Evolutionary conservation across 495 filamentous ascomycete genomes (phyloP).

Genomic region (Neurospora sp.): DNA sequence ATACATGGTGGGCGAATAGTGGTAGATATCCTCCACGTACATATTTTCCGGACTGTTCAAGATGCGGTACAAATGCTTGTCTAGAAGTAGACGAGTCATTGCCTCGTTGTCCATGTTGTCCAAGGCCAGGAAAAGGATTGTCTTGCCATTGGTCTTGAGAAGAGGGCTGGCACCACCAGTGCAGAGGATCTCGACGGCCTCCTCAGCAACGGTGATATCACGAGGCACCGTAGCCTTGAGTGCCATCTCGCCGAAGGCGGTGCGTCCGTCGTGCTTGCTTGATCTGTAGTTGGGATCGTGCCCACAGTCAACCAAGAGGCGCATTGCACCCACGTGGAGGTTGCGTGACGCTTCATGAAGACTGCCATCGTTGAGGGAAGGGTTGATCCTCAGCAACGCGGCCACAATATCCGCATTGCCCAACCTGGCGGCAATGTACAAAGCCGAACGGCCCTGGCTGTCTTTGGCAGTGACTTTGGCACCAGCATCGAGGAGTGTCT

Average conservation of each 20-base stretch:
- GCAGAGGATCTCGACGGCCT: constrained; percentile 26
- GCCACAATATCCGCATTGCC: constrained; percentile 14
- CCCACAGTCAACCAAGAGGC: constrained; percentile 27
- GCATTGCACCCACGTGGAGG: constrained; percentile 27
- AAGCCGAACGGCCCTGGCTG: constrained; percentile 26
- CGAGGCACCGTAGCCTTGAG: constrained; percentile 21
- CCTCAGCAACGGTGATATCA: constrained; percentile 21
- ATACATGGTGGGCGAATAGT: constrained; percentile 36
- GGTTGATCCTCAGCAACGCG: constrained; percentile 10
- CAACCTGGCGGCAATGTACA: constrained; percentile 26
- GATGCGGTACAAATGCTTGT: constrained; percentile 23
- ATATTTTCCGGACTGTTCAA: constrained; percentile 34
- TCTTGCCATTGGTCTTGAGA: constrained; percentile 27
- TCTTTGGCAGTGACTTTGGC: constrained; percentile 30
- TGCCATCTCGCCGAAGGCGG: constrained; percentile 33
- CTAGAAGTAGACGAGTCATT: constrained; percentile 25
- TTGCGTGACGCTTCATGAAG: constrained; percentile 33
- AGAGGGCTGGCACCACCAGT: constrained; percentile 30
- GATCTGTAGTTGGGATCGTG: constrained; percentile 35
- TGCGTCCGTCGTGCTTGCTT: constrained; percentile 30
- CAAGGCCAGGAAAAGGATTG: constrained; percentile 30
- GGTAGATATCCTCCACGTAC: constrained; percentile 26
- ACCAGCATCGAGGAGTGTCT: constrained; percentile 24
- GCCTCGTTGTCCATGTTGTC: constrained; percentile 29
- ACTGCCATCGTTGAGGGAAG: constrained; percentile 29